phyloP scores from a whole-genome alignment of 371 early-diverging fungal species.

The Mortierella sp. region DNA sequence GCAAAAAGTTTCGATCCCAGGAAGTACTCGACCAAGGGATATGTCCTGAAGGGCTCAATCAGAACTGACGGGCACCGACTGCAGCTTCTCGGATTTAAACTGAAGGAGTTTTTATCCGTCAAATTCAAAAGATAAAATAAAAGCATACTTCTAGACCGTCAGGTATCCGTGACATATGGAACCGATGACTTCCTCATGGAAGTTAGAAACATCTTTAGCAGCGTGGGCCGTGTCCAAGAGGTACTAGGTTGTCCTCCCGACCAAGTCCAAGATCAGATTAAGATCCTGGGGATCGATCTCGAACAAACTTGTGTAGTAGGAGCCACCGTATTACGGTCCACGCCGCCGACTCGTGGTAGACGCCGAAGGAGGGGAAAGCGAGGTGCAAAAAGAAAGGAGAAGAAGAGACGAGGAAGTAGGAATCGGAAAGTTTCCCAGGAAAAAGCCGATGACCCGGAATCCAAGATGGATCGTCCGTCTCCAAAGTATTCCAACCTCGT shows the following conservation, averaged over 20 bases:
- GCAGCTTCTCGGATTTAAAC: conserved; percentile 22
- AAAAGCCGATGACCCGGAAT: not conserved
- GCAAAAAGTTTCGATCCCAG: conserved; percentile 2
- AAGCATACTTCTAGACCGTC: conserved; percentile 11
- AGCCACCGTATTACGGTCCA: not conserved
- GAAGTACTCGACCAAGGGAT: conserved; percentile 9
- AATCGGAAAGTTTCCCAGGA: not conserved
- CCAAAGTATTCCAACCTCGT: conserved; percentile 1
- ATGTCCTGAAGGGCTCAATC: conserved; percentile 16
- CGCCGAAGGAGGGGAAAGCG: not conserved
- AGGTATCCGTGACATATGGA: conserved; percentile 14
- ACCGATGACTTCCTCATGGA: conserved; percentile 11
- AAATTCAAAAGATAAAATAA: conserved; percentile 16
- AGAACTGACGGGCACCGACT: conserved; percentile 22
- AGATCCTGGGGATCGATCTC: conserved; percentile 17
- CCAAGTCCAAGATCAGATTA: conserved; percentile 10
- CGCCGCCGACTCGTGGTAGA: not conserved
- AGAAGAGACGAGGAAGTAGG: conserved; percentile 1
- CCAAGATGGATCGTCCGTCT: not conserved
- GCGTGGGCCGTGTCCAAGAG: conserved; percentile 9
- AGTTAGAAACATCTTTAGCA: conserved; percentile 16
- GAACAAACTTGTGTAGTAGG: conserved; percentile 21
- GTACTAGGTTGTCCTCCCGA: conserved; percentile 1
- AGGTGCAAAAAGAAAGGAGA: conserved; percentile 8
- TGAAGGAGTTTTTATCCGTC: conserved; percentile 18